Percentiles rank a stretch among this genome's conserved stretches.
phyloP scores from a whole-genome alignment of 768 basidiomycete genomes.

The Cyathus striatus region DNA sequence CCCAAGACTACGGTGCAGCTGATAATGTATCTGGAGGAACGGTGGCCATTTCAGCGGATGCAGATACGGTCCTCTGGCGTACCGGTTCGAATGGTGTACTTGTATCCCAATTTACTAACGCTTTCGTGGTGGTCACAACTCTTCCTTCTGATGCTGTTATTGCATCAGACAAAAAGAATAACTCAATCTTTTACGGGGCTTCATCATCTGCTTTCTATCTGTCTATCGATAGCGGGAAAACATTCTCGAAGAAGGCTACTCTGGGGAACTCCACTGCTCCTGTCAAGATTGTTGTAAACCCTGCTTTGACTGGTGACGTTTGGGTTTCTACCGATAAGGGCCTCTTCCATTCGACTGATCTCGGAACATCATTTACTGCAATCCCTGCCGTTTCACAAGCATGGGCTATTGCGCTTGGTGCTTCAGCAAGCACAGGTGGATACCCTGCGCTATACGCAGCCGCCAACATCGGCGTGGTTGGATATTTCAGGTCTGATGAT shows the following conservation, averaged over 20 bases:
- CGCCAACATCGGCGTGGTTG: slow-evolving; percentile 43
- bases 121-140: slow-evolving; percentile 44
- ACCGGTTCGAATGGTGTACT: slow-evolving; percentile 42
- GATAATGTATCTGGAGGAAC: slow-evolving; percentile 39
- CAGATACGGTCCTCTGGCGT: slow-evolving; percentile 54
- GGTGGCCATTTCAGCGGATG: slow-evolving; percentile 47
- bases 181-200: slow-evolving; percentile 56
- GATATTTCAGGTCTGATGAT: slow-evolving; percentile 55
- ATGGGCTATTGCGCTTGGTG: slow-evolving; percentile 56
- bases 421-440: slow-evolving; percentile 38
- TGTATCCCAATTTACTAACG: slow-evolving; percentile 44
- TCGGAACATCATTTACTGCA: slow-evolving; percentile 42
- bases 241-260: slow-evolving; percentile 37
- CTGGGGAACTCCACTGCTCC: slow-evolving; percentile 46
- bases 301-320: slow-evolving; percentile 49
- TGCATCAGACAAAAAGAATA: slow-evolving; percentile 58
- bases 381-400: slow-evolving; percentile 43
- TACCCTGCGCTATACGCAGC: slow-evolving; percentile 55
- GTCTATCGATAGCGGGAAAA: slow-evolving; percentile 52
- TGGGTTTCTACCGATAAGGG: slow-evolving; percentile 59
- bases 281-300: slow-evolving; percentile 50
- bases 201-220: slow-evolving; percentile 51
- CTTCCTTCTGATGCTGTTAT: slow-evolving; percentile 51
- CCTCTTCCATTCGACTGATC: slow-evolving; percentile 54
- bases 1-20: slow-evolving; percentile 50